These are phyloP conservation scores for Sporothrix brasiliensis DNA, from an alignment of 2,329 filamentous ascomycete species.

Conservation along the genomic window DNA sequence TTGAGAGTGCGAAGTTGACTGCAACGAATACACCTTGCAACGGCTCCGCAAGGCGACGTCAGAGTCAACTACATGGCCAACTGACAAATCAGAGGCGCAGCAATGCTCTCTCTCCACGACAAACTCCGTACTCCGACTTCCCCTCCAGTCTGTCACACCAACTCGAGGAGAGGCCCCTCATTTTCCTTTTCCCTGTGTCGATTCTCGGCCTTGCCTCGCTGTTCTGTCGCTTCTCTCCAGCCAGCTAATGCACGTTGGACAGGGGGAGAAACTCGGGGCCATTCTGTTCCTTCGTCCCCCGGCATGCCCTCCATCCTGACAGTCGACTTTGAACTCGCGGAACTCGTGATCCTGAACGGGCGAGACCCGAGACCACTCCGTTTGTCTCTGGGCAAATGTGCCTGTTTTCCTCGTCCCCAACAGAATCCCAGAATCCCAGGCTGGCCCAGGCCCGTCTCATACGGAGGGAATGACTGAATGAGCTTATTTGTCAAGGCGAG, in stretches of 20 bases:
- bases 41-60: not conserved
- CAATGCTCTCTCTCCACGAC: not conserved
- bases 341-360: conserved; percentile 5
- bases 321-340: not conserved
- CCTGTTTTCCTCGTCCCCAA: not conserved
- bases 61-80: not conserved
- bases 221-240: not conserved
- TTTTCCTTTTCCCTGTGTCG: not conserved
- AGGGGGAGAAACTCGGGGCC: not conserved
- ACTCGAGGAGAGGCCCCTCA: conserved; percentile 1
- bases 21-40: not conserved
- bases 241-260: conserved; percentile 26
- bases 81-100: conserved; percentile 24
- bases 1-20: not conserved
- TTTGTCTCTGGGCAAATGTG: not conserved
- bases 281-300: not conserved
- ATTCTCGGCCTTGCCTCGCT: conserved; percentile 19
- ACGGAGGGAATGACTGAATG: not conserved
- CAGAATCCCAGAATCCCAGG: not conserved
- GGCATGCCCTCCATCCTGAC: no score
- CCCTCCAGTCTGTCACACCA: not conserved
- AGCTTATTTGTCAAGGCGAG: not conserved
- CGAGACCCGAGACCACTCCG: not conserved
- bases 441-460: not conserved
- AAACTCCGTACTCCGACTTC: not conserved